phyloP scores from a whole-genome alignment of 495 filamentous ascomycete genomes.

The Penicillium flavigenum region DNA sequence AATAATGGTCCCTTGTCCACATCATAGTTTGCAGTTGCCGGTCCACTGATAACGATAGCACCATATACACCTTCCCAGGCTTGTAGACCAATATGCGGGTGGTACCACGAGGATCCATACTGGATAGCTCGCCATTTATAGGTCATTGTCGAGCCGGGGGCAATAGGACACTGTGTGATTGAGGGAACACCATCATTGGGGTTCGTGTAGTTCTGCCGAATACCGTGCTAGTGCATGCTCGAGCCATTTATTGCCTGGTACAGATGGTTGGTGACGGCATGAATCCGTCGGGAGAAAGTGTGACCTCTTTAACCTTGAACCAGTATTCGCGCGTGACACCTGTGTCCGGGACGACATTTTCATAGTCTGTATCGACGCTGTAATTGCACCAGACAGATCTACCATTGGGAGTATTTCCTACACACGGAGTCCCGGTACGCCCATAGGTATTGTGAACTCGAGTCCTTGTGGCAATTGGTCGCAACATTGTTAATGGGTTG shows the following conservation, averaged over 20 bases:
- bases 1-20: slow-evolving; percentile 61
- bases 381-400: slow-evolving; percentile 40
- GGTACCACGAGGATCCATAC: slow-evolving; percentile 80
- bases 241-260: slow-evolving; percentile 67
- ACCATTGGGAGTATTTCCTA: not conserved
- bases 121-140: slow-evolving; percentile 75
- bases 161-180: slow-evolving; percentile 66
- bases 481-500: not conserved
- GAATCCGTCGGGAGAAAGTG: slow-evolving; percentile 65
- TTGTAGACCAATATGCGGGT: slow-evolving; percentile 67
- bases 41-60: slow-evolving; percentile 38
- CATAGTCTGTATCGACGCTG: slow-evolving; percentile 57
- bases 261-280: slow-evolving; percentile 64
- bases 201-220: slow-evolving; percentile 48
- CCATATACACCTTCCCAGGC: slow-evolving; percentile 43
- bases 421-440: not conserved
- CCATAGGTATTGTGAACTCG: not conserved
- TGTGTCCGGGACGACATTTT: slow-evolving; percentile 43
- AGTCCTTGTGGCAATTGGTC: not conserved
- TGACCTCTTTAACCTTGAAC: slow-evolving; percentile 40
- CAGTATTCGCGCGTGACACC: slow-evolving; percentile 36
- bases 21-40: slow-evolving; percentile 63
- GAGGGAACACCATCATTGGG: slow-evolving; percentile 63
- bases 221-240: slow-evolving; percentile 51
- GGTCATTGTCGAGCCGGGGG: slow-evolving; percentile 59